Evolutionary conservation across 1,284 basidiomycete genomes (phyloP).

Genomic region (Austroboletus niveus): DNA sequence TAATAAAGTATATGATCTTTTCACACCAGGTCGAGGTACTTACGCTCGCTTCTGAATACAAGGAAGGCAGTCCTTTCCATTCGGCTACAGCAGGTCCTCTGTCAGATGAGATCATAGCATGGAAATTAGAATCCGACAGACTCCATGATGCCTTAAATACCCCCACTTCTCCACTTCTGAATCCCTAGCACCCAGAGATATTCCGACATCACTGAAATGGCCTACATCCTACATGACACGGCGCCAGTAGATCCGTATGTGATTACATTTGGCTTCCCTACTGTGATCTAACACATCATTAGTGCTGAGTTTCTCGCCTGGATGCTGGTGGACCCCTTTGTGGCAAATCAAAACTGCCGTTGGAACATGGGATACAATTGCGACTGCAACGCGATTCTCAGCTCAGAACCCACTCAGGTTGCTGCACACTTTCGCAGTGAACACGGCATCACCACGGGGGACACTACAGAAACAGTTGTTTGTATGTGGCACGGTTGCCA

Average conservation of each 20-base stretch:
- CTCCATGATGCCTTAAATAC: neutral
- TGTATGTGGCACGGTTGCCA: constrained; percentile 5
- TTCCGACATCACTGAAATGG: neutral
- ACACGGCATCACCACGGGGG: neutral
- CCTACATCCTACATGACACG: neutral
- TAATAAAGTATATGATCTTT: too few relatives aligned
- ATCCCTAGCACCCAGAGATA: neutral
- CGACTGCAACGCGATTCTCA: neutral
- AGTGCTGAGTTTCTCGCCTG: neutral
- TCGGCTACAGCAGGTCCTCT: too few relatives aligned
- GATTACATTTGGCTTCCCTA: neutral
- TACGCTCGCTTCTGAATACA: too few relatives aligned
- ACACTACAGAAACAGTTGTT: neutral
- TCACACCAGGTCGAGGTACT: too few relatives aligned
- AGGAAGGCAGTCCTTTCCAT: too few relatives aligned
- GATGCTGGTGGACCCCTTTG: neutral
- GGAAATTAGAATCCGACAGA: too few relatives aligned
- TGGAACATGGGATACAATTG: neutral
- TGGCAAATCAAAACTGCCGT: neutral
- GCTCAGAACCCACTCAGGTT: neutral
- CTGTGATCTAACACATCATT: neutral
- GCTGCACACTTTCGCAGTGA: neutral
- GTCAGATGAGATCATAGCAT: too few relatives aligned
- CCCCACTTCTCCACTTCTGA: neutral
- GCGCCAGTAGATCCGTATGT: neutral